Base-by-base conservation (phyloP, 768 basidiomycete genomes). In the Phlebiopsis flavidoalba region DNA sequence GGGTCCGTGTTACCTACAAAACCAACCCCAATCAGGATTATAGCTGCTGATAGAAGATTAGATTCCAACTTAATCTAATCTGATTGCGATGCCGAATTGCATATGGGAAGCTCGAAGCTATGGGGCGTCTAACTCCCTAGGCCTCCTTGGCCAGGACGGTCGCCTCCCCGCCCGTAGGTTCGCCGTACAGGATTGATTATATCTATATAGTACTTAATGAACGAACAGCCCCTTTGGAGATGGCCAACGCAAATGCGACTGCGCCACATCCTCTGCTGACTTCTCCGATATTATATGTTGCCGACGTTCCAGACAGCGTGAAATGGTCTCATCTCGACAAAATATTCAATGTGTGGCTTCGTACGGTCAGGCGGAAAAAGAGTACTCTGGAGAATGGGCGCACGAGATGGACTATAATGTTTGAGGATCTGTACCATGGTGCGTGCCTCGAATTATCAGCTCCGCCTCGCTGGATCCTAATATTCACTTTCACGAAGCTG, bases 201-300 rank as follows among this genome's bases (percentile, higher is more conserved):
- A 43, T 17, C 17, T 43, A 43, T 43, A 3, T n/a, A 6, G 6
- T 43, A 43, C 40, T 12, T 10, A 43, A 12, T 43, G 8, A 2
- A 31, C 17, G 10, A 8, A 8, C 3, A 43, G 11, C 40, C 8
- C 40, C 40, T 43, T 8, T 17, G 11, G 17, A 12, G 12, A 43
- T 43, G 40, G 40, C 40, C 17, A 43, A 12, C 40, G 17, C 26
- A 3, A 31, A 31, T 31, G 26, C 6, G 26, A 31, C 40, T 12
- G 33, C 59, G 19, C 59, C 59, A 43, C 59, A 60, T 37, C 59
- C 59, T 24, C 45, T 54, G 3, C 31, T 60, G 26, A 60, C 22
- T 5, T 19, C 47, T 5, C 40, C 52, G 1, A 33, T 26, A 4
- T 26, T 60, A 4, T 60, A 60, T 46, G 51, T 60, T 5, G 59